Evolutionary conservation across 169 alveolate genomes (phyloP), one percentile per base, ranked within the genome.

Genomic region (Plasmodium billcollinsi): DNA sequence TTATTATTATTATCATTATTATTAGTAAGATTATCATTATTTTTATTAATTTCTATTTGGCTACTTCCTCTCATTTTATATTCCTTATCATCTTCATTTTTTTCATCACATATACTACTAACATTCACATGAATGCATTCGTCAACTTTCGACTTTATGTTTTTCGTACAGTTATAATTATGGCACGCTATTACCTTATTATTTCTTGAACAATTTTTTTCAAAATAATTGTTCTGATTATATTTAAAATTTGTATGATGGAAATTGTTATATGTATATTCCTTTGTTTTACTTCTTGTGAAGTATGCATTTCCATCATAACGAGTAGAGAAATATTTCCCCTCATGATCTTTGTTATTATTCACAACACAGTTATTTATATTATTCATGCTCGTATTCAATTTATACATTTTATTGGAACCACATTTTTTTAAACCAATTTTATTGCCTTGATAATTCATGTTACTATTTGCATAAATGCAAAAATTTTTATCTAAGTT

Each of bases 271-370:
- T 24, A 43, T 21, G 49, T 29, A 75, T 56, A 45, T 21, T 61
- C 74, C 11, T 33, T 74, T 20, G 61, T 58, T 49, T 74, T 74
- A 45, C 71, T 59, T 49, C 21, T 74, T 1, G 73, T 49, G 56
- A n/a, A 59, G 12, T 50, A 39, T 6, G 58, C 47, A 74, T 49
- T 15, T 73, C 49, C 20, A 29, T 73, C 70, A 73, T 6, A 12
- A 15, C 39, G 65, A 61, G 50, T 7, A 50, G 52, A 21, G 7
- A 58, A 5, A 65, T 58, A 39, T 26, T 74, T 61, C n/a, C 20
- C 39, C 7, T 74, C 88, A 74, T 45, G 0, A 0, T 61, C 88
- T 61, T 74, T 74, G 18, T 33, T 74, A 33, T 33, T 33, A 52
- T 21, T 45, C 65, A 2, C 15, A 8, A 26, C 11, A 26, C 15